Evolutionary conservation across 108 stramenopile species (phyloP), one percentile per base, ranked within the genome.

Genomic region (Nitzschia sp.): DNA sequence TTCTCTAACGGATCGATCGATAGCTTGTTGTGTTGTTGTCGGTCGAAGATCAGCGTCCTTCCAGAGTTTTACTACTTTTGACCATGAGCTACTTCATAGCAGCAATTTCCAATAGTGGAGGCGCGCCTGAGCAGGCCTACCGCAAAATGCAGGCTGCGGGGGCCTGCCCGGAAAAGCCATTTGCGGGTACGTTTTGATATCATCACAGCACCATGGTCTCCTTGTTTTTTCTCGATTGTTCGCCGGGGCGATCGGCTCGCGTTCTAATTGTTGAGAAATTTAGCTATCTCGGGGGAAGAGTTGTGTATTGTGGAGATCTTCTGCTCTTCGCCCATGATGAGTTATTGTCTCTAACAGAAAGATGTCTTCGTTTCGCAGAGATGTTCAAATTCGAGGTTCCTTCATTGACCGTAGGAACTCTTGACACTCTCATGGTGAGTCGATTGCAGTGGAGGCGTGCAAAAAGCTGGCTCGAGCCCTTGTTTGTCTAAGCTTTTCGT

Each of bases 331-430:
- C n/a, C n/a, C n/a, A n/a, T n/a, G n/a, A n/a, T n/a, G n/a, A n/a
- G n/a, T n/a, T n/a, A n/a, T n/a, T n/a, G n/a, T n/a, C n/a, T n/a
- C n/a, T n/a, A n/a, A n/a, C n/a, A n/a, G n/a, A n/a, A 42, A 9
- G 21, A 51, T 51, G 49, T 23, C 0, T 24, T 48, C 34, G 18
- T 33, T 35, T 46, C 33, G 8, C 81, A 83, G 95, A 96, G 76
- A 88, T 93, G 91, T 93, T 91, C 85, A 93, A 94, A 74, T 90
- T 96, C 63, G 93, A 96, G 67, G 90, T 96, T n/a, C 96, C 96
- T 6, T 91, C 90, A 8, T 85, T 96, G 55, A 93, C 89, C 49
- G 96, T 96, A 36, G 96, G 96, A 0, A 96, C 96, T 3, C 84
- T 96, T 54, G 93, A 96, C 68, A 84, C 77, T 53, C 86, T 96